Conservation (phyloP, 306 rosid genomes). For the barrel medic (Medicago truncatula) region DNA sequence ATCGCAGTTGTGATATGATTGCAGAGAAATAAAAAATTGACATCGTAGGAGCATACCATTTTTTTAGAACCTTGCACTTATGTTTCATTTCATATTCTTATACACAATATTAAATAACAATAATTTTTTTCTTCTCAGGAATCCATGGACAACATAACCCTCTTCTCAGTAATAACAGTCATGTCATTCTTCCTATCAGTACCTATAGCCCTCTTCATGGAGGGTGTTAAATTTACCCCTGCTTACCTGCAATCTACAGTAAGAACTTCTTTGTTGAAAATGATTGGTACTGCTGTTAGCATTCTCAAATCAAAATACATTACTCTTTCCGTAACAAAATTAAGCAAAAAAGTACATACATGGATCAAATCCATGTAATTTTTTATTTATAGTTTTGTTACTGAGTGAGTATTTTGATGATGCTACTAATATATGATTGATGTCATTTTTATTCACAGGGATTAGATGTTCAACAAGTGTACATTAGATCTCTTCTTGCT, state of each 20-base stretch:
- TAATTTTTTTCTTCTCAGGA: constrained; percentile 63
- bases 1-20: too few species aligned
- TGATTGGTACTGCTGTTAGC: constrained; percentile 13
- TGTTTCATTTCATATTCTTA: constrained; percentile 7
- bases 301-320: constrained; percentile 29
- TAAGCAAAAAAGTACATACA: background rate
- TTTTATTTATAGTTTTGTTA: background rate
- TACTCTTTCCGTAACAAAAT: background rate
- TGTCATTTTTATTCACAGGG: constrained; percentile 61
- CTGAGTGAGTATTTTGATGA: background rate
- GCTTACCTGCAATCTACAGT: constrained; percentile 75
- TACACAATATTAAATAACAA: constrained; percentile 33
- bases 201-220: constrained; percentile 73
- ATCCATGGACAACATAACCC: constrained; percentile 89
- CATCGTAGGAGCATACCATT: too few species aligned
- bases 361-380: background rate
- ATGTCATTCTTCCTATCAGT: constrained; percentile 85
- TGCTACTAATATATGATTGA: constrained; percentile 21
- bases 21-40: too few species aligned
- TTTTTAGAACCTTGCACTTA: background rate
- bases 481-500: constrained; percentile 76
- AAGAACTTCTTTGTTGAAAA: constrained; percentile 48
- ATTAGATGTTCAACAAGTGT: constrained; percentile 67
- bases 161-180: constrained; percentile 89
- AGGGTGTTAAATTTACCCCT: constrained; percentile 90